phyloP scores from a whole-genome alignment of 2,329 filamentous ascomycete species.

The Botryosphaeria dothidea region DNA sequence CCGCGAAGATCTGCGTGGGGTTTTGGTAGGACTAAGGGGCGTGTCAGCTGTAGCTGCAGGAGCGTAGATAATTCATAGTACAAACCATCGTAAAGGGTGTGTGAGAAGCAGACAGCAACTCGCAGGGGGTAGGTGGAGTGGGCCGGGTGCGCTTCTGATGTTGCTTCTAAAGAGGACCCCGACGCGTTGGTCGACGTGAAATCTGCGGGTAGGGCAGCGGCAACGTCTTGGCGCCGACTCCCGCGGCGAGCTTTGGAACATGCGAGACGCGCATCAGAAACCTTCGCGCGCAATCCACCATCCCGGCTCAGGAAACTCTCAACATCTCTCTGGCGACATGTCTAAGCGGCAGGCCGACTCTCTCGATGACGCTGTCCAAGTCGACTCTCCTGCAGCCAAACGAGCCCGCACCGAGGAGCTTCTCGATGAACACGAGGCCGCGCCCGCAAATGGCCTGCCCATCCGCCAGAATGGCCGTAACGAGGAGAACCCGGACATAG shows the following conservation, averaged over 20 bases:
- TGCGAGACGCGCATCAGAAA: neutral
- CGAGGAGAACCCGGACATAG: slow-evolving; percentile 33
- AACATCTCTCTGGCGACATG: slow-evolving; percentile 33
- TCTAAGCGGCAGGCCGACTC: slow-evolving; percentile 50
- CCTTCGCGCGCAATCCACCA: neutral
- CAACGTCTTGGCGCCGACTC: slow-evolving; percentile 28
- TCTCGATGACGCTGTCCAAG: slow-evolving; percentile 42
- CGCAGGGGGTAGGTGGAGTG: slow-evolving; percentile 10
- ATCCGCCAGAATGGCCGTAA: slow-evolving; percentile 23
- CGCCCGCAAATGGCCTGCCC: slow-evolving; percentile 23
- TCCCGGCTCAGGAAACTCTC: neutral
- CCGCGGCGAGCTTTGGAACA: slow-evolving; percentile 19
- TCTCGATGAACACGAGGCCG: slow-evolving; percentile 31
- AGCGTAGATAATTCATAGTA: neutral
- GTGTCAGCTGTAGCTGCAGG: slow-evolving; percentile 3
- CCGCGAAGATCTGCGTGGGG: slow-evolving; percentile 96
- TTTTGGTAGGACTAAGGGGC: slow-evolving; percentile 52
- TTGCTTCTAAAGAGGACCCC: slow-evolving; percentile 10
- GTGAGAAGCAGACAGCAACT: slow-evolving; percentile 7
- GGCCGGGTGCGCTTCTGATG: slow-evolving; percentile 18
- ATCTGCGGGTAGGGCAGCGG: slow-evolving; percentile 24
- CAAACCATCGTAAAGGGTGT: slow-evolving; percentile 18
- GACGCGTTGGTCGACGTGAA: slow-evolving; percentile 20
- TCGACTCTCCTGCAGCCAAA: slow-evolving; percentile 51
- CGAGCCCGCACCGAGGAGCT: slow-evolving; percentile 47